Conservation (phyloP, 2,329 filamentous ascomycete genomes). For the Lachnellula occidentalis region DNA sequence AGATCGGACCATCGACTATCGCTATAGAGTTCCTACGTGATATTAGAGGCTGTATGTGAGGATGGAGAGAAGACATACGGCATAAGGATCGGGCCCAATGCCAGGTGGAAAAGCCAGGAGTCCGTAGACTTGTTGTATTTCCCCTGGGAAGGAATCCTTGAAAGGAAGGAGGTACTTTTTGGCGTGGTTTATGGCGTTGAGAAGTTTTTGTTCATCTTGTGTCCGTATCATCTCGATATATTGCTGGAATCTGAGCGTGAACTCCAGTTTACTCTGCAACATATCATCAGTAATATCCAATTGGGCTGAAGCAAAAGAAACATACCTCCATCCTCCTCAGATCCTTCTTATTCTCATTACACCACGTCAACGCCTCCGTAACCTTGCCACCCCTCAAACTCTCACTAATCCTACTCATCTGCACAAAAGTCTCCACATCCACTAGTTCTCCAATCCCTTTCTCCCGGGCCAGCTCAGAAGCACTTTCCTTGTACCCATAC, state of each 20-base stretch:
- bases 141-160: constrained; percentile 59
- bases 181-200: constrained; percentile 77
- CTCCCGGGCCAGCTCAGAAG: constrained; percentile 66
- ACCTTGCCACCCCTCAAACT: constrained; percentile 67
- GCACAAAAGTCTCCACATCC: constrained; percentile 81
- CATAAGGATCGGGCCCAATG: constrained; percentile 52
- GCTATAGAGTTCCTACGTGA: constrained; percentile 62
- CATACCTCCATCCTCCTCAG: constrained; percentile 78
- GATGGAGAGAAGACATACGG: constrained; percentile 14
- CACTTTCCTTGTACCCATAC: constrained; percentile 74
- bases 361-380: constrained; percentile 80
- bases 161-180: constrained; percentile 74
- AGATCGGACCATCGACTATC: background rate
- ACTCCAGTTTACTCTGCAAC: constrained; percentile 72
- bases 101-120: constrained; percentile 70
- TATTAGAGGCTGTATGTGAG: background rate
- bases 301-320: constrained; percentile 2
- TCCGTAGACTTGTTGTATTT: constrained; percentile 69
- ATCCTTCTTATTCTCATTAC: constrained; percentile 86
- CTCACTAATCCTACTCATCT: constrained; percentile 72
- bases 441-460: constrained; percentile 75
- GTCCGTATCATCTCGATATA: constrained; percentile 85
- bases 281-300: constrained; percentile 6
- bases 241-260: constrained; percentile 88
- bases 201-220: constrained; percentile 55